A percentile compares a stretch with the other conserved stretches of the same genome.
phyloP scores from a whole-genome alignment of 2,329 filamentous ascomycete species.

The Fusarium mangiferae region DNA sequence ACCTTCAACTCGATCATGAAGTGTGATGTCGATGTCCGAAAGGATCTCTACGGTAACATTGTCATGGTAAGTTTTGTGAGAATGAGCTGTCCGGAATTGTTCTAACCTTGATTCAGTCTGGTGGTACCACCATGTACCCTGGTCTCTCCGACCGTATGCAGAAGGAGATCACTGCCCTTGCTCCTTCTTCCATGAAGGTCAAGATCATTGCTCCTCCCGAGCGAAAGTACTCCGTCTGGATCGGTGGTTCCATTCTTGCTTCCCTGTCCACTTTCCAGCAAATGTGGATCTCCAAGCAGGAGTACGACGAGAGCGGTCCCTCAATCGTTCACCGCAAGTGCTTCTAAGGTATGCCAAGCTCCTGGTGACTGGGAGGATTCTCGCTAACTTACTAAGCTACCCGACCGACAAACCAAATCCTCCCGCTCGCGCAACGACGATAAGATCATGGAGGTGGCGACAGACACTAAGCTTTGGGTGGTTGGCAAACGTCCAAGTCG shows the following conservation, averaged over 20 bases:
- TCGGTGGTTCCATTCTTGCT: conserved; percentile 99
- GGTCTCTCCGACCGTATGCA: conserved; percentile 99
- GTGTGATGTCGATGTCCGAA: conserved; percentile 99
- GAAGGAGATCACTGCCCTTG: conserved; percentile 99
- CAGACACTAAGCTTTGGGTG: conserved; percentile 56
- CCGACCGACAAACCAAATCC: conserved; percentile 48
- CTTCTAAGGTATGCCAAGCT: conserved; percentile 82
- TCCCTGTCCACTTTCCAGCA: conserved; percentile 99
- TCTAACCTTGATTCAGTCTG: conserved; percentile 74
- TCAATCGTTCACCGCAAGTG: conserved; percentile 99
- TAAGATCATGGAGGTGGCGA: conserved; percentile 58
- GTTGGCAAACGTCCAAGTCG: conserved; percentile 60
- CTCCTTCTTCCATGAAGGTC: conserved; percentile 99
- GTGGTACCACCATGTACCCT: conserved; percentile 99
- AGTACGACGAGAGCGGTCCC: conserved; percentile 99
- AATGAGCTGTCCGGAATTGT: not conserved
- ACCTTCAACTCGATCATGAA: conserved; percentile 99
- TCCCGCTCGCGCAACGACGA: conserved; percentile 50
- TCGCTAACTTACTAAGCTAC: conserved; percentile 46
- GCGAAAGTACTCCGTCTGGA: conserved; percentile 99
- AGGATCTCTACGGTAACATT: conserved; percentile 99
- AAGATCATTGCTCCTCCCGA: conserved; percentile 99
- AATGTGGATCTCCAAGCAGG: conserved; percentile 99
- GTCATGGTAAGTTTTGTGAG: conserved; percentile 86
- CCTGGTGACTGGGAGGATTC: not conserved